Base-by-base conservation (phyloP, 495 filamentous ascomycete genomes). In the Diplogelasinospora grovesii region DNA sequence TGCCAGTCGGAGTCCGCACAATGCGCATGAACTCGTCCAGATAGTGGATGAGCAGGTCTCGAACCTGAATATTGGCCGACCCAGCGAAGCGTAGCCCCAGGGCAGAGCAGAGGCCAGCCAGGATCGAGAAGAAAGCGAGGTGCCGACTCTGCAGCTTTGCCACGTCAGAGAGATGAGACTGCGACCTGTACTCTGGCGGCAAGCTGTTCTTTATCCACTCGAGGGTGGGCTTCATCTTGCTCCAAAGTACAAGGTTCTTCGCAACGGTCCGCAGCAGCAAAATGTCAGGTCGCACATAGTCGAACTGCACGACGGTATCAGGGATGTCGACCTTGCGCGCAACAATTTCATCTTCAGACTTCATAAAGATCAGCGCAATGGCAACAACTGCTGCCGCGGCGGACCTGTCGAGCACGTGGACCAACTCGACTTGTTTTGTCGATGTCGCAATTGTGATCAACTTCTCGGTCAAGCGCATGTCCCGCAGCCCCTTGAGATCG, bases 351-450 rank as follows among this genome's bases (percentile, higher is more conserved):
- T 99, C 85, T 40, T 90, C 83, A 0, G 93, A 87, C 58, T 96
- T 97, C 89, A 99, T 93, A 60, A 89, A 99, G 31, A 97, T 90
- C 27, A 97, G 74, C n/a, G 87, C 80, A 34, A 96, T 72, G 3
- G 92, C 89, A 34, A 97, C 73, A 2, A 86, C 88, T 1, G 92
- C 89, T 27, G 82, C 90, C 22, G 92, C 85, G 14, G 86, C 92
- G 18, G 92, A 89, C 51, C 88, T 83, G 49, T 99, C 92, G 1
- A 97, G 74, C 13, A 96, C 77, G 52, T 99, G 89, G 15, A 95
- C 87, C 20, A 89, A 66, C 38, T 88, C 81, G 21, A 95, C 85
- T 33, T 89, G 82, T 64, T 90, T 92, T 5, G 82, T 86, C 4
- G 85, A 82, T 11, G 90, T 84, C 5, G 92, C 89, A 28, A 96